A percentile compares a stretch with the other conserved stretches of the same genome.
These are phyloP conservation scores for Kregervanrija delftensis DNA, from an alignment of 805 yeast species.

Conservation along the genomic window DNA sequence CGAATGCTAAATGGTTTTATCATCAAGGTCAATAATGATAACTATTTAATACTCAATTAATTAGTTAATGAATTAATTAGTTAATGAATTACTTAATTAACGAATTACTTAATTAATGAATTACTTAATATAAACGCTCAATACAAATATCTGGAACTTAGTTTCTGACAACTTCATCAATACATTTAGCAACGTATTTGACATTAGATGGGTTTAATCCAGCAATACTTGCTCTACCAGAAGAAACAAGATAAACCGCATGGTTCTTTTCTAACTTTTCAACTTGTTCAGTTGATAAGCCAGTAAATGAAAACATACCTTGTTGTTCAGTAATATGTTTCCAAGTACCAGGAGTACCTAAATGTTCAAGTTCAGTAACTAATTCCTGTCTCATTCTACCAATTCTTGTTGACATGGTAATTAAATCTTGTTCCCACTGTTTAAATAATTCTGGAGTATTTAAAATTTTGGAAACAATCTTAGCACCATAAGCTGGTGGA, in stretches of 20 bases:
- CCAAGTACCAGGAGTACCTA: slow-evolving; percentile 87
- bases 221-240: slow-evolving; percentile 91
- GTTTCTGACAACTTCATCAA: slow-evolving; percentile 64
- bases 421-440: slow-evolving; percentile 81
- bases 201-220: slow-evolving; percentile 82
- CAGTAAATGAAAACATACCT: slow-evolving; percentile 97
- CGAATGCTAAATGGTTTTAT: too few species aligned
- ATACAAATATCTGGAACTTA: background rate
- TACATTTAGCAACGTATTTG: slow-evolving; percentile 68
- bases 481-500: slow-evolving; percentile 95
- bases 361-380: slow-evolving; percentile 49
- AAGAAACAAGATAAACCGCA: slow-evolving; percentile 72
- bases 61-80: too few species aligned
- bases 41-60: too few species aligned
- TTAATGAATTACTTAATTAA: too few species aligned
- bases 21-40: too few species aligned
- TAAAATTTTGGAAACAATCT: slow-evolving; percentile 73
- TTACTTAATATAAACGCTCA: too few species aligned
- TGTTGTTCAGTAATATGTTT: slow-evolving; percentile 83
- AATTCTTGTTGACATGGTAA: slow-evolving; percentile 84
- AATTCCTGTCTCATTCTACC: slow-evolving; percentile 67
- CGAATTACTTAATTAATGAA: too few species aligned
- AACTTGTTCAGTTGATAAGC: slow-evolving; percentile 71
- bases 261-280: slow-evolving; percentile 67
- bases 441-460: slow-evolving; percentile 55